These are phyloP conservation scores for Trichoderma endophyticum DNA, from an alignment of 2,329 filamentous ascomycete genomes.

Conservation along the genomic window DNA sequence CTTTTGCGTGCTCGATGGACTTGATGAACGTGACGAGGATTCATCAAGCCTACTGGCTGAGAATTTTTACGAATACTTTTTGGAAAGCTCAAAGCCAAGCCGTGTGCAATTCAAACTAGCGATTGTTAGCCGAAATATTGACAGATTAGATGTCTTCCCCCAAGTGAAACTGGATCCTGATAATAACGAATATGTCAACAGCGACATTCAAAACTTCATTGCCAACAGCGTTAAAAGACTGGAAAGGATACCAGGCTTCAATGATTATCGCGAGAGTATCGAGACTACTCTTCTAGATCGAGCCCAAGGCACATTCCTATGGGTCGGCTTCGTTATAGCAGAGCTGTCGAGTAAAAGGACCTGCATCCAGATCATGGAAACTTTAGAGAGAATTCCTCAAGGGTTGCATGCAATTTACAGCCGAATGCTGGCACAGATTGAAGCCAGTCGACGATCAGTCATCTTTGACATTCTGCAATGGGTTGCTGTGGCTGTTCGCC, in stretches of 20 bases:
- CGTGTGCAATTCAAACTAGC: not conserved
- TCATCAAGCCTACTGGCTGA: not conserved
- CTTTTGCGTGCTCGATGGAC: not conserved
- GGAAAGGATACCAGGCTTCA: not conserved
- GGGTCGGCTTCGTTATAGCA: not conserved
- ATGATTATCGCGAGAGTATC: not conserved
- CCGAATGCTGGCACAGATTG: not conserved
- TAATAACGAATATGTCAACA: not conserved
- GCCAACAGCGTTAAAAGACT: not conserved
- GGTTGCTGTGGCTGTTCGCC: not conserved
- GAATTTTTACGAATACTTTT: not conserved
- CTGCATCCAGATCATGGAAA: not conserved
- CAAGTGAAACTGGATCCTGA: not conserved
- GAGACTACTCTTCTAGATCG: not conserved
- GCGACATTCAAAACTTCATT: not conserved
- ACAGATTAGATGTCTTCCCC: not conserved
- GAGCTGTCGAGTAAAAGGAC: not conserved
- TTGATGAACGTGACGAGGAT: not conserved
- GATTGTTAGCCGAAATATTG: not conserved
- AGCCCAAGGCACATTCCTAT: not conserved
- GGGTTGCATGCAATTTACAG: not conserved
- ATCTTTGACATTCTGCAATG: not conserved
- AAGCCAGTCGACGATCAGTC: not conserved
- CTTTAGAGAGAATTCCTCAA: not conserved
- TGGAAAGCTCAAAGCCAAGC: not conserved